Evolutionary conservation across 164 flowering plant species (phyloP), one percentile per base, ranked within the genome.

Genomic region (Piper betle): DNA sequence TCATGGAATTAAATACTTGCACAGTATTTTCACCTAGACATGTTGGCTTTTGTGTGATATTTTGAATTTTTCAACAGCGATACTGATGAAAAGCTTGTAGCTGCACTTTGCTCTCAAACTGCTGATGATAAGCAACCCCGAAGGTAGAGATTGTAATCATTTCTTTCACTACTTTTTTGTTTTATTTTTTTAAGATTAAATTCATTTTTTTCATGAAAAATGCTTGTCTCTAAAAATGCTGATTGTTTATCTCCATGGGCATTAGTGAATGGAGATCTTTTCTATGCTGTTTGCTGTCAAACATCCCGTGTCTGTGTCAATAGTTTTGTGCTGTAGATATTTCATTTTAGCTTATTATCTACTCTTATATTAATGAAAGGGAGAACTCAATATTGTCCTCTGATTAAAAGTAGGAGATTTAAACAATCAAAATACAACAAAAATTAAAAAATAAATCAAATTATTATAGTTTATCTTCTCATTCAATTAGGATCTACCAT

Each of bases 51-150:
- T 43, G 5, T 55, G 43, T 18, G 41, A 40, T 33, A 16, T 73
- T 54, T 61, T 55, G 37, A 41, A 40, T 43, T 57, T 52, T 37
- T 72, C 39, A 71, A 64, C 81, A 94, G 99, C 78, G 85, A 88
- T 74, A 75, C 88, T 69, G 99, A 94, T 81, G 99, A 94, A 75
- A 94, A 85, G 68, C 84, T 94, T 75, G 99, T 91, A 50, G 91
- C 95, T 66, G 91, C 96, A n/a, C 82, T 94, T 64, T 87, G 96
- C 70, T 62, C 86, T 62, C 79, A 77, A 64, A 67, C 70, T 65
- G 58, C 63, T 70, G 82, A 75, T 73, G 60, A 65, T 17, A 70
- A 41, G 61, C 82, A 74, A 48, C 53, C 64, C 55, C 72, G 79
- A 60, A 85, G 93, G 96, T 88, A 67, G 48, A 33, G 43, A 57